Percentiles rank a stretch among this genome's conserved stretches.
Evolutionary conservation across 2,329 filamentous ascomycete species (phyloP).

Genomic region (Diaporthe sp.): DNA sequence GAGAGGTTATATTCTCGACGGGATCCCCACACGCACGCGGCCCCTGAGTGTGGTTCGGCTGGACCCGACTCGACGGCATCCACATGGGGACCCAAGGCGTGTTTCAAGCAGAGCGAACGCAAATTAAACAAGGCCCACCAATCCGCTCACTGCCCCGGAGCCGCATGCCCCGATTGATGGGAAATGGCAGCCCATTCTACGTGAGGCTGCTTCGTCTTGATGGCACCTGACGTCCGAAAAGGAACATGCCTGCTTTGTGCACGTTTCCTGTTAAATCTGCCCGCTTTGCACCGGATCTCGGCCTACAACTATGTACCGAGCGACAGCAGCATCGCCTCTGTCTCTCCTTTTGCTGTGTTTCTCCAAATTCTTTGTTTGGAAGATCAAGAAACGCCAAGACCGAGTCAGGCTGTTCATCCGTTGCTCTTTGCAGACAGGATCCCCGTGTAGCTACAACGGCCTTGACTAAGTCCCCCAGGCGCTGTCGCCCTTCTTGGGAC

Average conservation of each 20-base stretch:
- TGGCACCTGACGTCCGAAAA: background rate
- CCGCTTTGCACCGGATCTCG: background rate
- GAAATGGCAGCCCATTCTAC: background rate
- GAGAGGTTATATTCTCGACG: conserved; percentile 22
- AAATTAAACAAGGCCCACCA: conserved; percentile 38
- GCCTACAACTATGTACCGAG: background rate
- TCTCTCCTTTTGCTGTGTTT: background rate
- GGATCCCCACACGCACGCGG: conserved; percentile 25
- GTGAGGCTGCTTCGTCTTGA: conserved; percentile 4
- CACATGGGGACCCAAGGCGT: conserved; percentile 26
- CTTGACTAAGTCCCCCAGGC: conserved; percentile 12
- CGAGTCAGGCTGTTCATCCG: conserved; percentile 21
- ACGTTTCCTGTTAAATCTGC: background rate
- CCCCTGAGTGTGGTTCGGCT: conserved; percentile 26
- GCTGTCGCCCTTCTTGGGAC: background rate
- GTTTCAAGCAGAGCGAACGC: conserved; percentile 38
- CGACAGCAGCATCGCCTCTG: background rate
- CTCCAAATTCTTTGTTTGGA: conserved; percentile 5
- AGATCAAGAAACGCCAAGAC: conserved; percentile 16
- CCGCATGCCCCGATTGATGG: conserved; percentile 29
- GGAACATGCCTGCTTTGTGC: background rate
- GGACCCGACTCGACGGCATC: conserved; percentile 20
- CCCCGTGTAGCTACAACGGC: background rate
- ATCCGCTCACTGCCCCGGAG: conserved; percentile 35
- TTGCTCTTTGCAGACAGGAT: conserved; percentile 10